Evolutionary conservation across 2,329 filamentous ascomycete species (phyloP).

Genomic region (Colletotrichum limetticola): DNA sequence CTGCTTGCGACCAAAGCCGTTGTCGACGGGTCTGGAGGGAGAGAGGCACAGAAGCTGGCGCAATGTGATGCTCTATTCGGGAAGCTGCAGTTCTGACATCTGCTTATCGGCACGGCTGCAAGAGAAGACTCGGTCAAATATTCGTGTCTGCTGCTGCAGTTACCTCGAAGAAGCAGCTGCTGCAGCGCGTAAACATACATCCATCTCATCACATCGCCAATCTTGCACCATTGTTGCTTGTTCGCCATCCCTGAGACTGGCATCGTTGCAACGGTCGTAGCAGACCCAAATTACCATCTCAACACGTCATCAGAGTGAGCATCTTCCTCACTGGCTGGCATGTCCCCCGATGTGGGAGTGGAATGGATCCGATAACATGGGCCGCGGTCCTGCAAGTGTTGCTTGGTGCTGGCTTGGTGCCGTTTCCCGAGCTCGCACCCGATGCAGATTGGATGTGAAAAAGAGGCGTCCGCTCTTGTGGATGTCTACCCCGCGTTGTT

Average conservation of each 20-base stretch:
- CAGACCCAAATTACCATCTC: slow-evolving; percentile 12
- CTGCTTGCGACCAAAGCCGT: background rate
- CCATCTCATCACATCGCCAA: slow-evolving; percentile 8
- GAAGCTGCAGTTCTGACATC: background rate
- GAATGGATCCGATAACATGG: slow-evolving; percentile 11
- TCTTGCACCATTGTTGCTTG: background rate
- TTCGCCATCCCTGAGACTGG: slow-evolving; percentile 1
- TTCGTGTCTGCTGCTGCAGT: background rate
- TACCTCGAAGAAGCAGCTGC: background rate
- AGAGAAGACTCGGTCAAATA: background rate
- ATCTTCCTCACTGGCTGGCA: slow-evolving; percentile 7
- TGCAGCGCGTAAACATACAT: slow-evolving; percentile 1
- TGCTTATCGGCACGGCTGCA: background rate
- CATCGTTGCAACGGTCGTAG: slow-evolving; percentile 2
- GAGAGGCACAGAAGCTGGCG: background rate
- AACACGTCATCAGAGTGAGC: slow-evolving; percentile 11
- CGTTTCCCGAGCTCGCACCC: slow-evolving; percentile 18
- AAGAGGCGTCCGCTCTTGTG: slow-evolving; percentile 15
- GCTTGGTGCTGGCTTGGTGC: background rate
- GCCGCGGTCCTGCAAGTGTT: background rate
- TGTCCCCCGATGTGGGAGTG: background rate
- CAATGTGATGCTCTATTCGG: background rate
- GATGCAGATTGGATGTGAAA: slow-evolving; percentile 8
- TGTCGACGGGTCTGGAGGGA: background rate
- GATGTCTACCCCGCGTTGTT: slow-evolving; percentile 27